Conservation (phyloP, 306 rosid genomes). For the Macrotyloma uniflorum region DNA sequence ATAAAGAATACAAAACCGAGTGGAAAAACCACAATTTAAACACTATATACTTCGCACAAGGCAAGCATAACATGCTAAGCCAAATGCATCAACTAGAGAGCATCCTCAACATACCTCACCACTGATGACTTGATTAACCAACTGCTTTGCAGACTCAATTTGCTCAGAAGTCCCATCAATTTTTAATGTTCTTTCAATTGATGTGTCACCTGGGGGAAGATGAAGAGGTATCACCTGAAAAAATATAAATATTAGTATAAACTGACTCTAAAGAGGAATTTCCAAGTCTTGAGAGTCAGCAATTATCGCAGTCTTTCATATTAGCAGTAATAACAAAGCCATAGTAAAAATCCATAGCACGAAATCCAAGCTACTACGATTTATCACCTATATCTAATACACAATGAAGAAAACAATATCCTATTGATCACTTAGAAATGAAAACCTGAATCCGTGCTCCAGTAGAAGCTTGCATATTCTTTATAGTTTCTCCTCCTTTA, state of each 20-base stretch:
- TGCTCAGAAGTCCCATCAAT: slow-evolving; percentile 91
- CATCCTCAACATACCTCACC: slow-evolving; percentile 77
- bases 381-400: neutral
- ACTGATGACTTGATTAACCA: slow-evolving; percentile 82
- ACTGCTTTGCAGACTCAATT: slow-evolving; percentile 82
- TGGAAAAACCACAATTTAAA: neutral
- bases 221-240: slow-evolving; percentile 94
- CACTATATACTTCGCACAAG: slow-evolving; percentile 14
- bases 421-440: neutral
- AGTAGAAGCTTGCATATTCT: slow-evolving; percentile 86
- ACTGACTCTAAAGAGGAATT: neutral
- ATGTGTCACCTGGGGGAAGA: slow-evolving; percentile 96
- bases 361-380: neutral
- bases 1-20: slow-evolving; percentile 2
- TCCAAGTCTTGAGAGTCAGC: neutral
- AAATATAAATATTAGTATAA: neutral
- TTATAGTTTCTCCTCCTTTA: slow-evolving; percentile 95
- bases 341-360: neutral
- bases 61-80: slow-evolving; percentile 37
- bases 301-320: neutral
- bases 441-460: slow-evolving; percentile 95
- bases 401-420: neutral
- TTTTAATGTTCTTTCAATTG: slow-evolving; percentile 81
- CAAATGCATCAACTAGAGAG: slow-evolving; percentile 35
- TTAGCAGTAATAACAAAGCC: neutral